phyloP scores from a whole-genome alignment of 192 early-diverging fungal genomes.

The Phycomyces blakesleeanus region DNA sequence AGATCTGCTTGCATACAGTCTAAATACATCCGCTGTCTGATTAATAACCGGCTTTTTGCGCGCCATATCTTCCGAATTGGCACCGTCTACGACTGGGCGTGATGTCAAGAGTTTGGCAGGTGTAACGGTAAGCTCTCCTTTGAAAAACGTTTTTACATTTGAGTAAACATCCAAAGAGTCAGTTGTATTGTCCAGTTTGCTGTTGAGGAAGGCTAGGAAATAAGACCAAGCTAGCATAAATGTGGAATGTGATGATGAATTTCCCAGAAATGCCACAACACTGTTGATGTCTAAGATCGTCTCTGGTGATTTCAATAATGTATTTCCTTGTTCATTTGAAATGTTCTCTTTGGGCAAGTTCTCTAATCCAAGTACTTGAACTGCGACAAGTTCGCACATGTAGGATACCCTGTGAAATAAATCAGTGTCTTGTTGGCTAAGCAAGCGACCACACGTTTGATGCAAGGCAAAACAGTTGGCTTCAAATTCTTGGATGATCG shows the following conservation, averaged over 20 bases:
- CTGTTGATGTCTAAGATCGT: conserved; percentile 32
- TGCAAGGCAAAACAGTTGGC: conserved; percentile 36
- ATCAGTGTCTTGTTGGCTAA: conserved; percentile 31
- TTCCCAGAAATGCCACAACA: conserved; percentile 25
- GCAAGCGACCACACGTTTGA: conserved; percentile 28
- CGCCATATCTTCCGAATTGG: neutral
- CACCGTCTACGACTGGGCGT: neutral
- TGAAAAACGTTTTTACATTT: conserved; percentile 1
- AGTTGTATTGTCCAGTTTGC: conserved; percentile 2
- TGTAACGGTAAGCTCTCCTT: conserved; percentile 3
- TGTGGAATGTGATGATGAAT: conserved; percentile 28
- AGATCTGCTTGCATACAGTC: conserved; percentile 11
- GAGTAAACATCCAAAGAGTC: neutral
- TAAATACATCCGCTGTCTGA: conserved; percentile 16
- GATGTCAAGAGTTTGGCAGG: neutral
- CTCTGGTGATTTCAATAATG: conserved; percentile 25
- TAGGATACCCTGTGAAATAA: conserved; percentile 26
- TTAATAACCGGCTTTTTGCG: conserved; percentile 8
- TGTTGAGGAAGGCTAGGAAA: conserved; percentile 23
- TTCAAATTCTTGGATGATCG: conserved; percentile 36
- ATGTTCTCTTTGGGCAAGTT: conserved; percentile 18
- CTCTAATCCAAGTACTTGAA: conserved; percentile 30
- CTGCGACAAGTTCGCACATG: conserved; percentile 33
- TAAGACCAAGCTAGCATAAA: conserved; percentile 46
- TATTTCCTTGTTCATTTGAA: neutral